Conservation (phyloP, 306 rosid genomes). For the Cicer arietinum region DNA sequence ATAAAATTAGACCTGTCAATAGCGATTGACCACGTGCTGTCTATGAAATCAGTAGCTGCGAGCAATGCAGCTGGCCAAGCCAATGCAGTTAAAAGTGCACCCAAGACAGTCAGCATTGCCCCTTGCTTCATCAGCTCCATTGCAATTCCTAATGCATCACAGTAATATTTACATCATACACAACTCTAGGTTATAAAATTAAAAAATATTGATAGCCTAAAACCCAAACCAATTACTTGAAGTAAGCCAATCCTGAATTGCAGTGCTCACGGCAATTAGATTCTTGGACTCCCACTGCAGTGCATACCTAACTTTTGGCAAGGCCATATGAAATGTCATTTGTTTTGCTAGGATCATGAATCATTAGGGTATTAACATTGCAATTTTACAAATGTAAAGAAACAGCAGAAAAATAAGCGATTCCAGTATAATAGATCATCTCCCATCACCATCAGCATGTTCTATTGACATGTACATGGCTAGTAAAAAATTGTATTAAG, state of each 20-base stretch:
- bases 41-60: conserved; percentile 59
- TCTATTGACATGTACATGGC: conserved; percentile 20
- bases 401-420: conserved; percentile 15
- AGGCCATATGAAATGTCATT: conserved; percentile 48
- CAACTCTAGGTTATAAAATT: conserved; percentile 15
- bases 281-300: conserved; percentile 70
- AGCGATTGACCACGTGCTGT: conserved; percentile 68
- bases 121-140: conserved; percentile 65
- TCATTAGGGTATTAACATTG: conserved; percentile 32
- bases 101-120: conserved; percentile 67
- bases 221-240: conserved; percentile 56
- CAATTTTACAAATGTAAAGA: conserved; percentile 25
- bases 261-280: conserved; percentile 67
- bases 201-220: conserved; percentile 27
- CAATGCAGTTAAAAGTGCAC: conserved; percentile 62
- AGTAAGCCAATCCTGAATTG: conserved; percentile 72
- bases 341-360: conserved; percentile 41
- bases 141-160: conserved; percentile 53
- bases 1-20: conserved; percentile 56
- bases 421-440: conserved; percentile 3
- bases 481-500: not conserved
- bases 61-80: conserved; percentile 66
- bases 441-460: conserved; percentile 21
- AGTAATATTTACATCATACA: conserved; percentile 38
- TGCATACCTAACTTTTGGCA: conserved; percentile 63